Conservation (phyloP, 345 rosid genomes). For the Eutrema japonicum region DNA sequence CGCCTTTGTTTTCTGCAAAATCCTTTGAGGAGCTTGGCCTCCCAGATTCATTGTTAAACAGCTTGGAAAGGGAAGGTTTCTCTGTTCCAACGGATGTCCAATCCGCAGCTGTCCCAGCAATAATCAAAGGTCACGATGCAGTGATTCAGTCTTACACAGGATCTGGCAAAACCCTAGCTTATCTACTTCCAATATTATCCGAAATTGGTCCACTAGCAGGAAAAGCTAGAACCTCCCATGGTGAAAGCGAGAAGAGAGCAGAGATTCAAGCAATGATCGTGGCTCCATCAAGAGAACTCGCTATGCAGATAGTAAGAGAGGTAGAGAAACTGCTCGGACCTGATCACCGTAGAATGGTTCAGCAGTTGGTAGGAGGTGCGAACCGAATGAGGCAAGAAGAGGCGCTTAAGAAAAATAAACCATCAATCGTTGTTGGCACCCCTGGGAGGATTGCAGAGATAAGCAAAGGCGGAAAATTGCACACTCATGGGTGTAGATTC, state of each 20-base stretch:
- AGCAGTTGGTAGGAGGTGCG: slow-evolving; percentile 97
- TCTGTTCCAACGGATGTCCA: slow-evolving; percentile 85
- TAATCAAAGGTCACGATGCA: slow-evolving; percentile 71
- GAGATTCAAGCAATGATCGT: slow-evolving; percentile 88
- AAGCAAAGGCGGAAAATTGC: slow-evolving; percentile 92
- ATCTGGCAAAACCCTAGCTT: slow-evolving; percentile 90
- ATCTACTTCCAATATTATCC: slow-evolving; percentile 82
- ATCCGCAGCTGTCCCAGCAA: slow-evolving; percentile 76
- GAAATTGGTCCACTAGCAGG: slow-evolving; percentile 71
- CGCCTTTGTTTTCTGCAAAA: slow-evolving; percentile 68
- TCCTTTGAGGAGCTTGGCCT: slow-evolving; percentile 93
- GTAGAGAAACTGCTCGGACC: slow-evolving; percentile 86
- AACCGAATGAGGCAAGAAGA: slow-evolving; percentile 96
- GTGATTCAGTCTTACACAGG: slow-evolving; percentile 95
- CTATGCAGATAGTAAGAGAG: slow-evolving; percentile 96
- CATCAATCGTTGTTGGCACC: slow-evolving; percentile 85
- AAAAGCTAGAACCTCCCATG: slow-evolving; percentile 44
- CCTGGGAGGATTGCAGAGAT: slow-evolving; percentile 96
- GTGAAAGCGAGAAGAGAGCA: slow-evolving; percentile 51
- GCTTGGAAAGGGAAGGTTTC: slow-evolving; percentile 75
- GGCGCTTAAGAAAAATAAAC: slow-evolving; percentile 92
- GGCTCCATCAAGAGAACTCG: slow-evolving; percentile 96
- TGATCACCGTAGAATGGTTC: slow-evolving; percentile 72
- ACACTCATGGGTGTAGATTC: slow-evolving; percentile 81
- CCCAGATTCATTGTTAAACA: slow-evolving; percentile 62